These are phyloP conservation scores for Ceratocystis eucalypticola DNA, from an alignment of 2,329 filamentous ascomycete species.

Conservation along the genomic window DNA sequence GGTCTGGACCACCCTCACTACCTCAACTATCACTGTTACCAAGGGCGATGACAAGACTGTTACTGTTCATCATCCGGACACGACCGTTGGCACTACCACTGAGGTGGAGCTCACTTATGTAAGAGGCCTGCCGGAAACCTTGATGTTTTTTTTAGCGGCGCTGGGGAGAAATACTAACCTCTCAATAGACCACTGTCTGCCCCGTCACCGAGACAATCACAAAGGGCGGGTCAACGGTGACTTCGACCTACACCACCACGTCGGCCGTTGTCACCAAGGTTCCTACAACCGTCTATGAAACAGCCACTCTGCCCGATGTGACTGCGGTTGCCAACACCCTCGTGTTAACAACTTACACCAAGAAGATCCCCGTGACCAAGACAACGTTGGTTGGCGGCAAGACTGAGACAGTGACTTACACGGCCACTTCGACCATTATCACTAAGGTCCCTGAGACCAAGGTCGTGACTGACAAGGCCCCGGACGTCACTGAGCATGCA, in stretches of 20 bases:
- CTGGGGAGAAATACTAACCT: conserved; percentile 1
- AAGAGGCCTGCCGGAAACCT: not conserved
- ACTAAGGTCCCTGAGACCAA: conserved; percentile 21
- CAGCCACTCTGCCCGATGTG: conserved; percentile 10
- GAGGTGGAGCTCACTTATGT: conserved; percentile 15
- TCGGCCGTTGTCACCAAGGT: conserved; percentile 11
- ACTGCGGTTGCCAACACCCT: conserved; percentile 1
- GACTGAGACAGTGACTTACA: conserved; percentile 10
- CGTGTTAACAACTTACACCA: conserved; percentile 13
- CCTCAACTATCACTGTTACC: conserved; percentile 14
- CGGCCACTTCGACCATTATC: conserved; percentile 4
- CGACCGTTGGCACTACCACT: conserved; percentile 13
- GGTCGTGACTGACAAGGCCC: conserved; percentile 22
- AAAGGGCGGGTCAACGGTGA: conserved; percentile 13
- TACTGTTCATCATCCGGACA: conserved; percentile 7
- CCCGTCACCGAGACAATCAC: conserved; percentile 18
- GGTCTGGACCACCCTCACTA: conserved; percentile 8
- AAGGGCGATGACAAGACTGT: conserved; percentile 10
- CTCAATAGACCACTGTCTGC: conserved; percentile 13
- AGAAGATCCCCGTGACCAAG: conserved; percentile 12
- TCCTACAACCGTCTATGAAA: conserved; percentile 12
- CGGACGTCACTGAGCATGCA: conserved; percentile 8
- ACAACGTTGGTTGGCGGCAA: conserved; percentile 5
- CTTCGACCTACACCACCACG: conserved; percentile 16
- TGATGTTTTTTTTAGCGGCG: not conserved